Percentiles rank a stretch among this genome's conserved stretches.
Conservation (phyloP, 1,284 basidiomycete genomes). For the Mycosarcoma maydis region DNA sequence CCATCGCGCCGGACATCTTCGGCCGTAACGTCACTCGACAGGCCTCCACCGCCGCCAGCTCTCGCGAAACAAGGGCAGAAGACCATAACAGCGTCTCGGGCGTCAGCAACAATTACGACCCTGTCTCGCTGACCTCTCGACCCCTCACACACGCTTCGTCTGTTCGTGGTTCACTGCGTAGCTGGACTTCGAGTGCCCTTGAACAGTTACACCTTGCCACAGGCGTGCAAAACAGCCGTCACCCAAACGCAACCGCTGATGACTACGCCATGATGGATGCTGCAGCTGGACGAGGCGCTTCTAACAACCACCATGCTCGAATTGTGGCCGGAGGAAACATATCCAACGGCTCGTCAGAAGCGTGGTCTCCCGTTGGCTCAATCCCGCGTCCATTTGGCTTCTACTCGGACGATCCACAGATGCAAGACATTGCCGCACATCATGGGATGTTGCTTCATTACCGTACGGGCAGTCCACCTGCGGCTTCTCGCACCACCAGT, state of each 20-base stretch:
- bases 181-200: conserved; percentile 42
- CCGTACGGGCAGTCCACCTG: conserved; percentile 8
- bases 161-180: conserved; percentile 31
- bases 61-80: conserved; percentile 1
- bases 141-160: conserved; percentile 28
- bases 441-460: conserved; percentile 5
- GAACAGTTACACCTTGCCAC: conserved; percentile 22
- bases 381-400: conserved; percentile 18
- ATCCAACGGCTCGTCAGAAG: conserved; percentile 17
- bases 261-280: conserved; percentile 36
- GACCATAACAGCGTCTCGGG: conserved; percentile 26
- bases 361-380: conserved; percentile 28
- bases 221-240: conserved; percentile 1
- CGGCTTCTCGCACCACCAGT: conserved; percentile 11
- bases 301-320: not conserved
- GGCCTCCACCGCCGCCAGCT: conserved; percentile 7
- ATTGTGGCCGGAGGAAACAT: conserved; percentile 2
- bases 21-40: conserved; percentile 22
- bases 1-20: conserved; percentile 40
- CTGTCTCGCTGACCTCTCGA: conserved; percentile 17
- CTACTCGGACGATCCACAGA: conserved; percentile 27
- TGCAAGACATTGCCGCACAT: conserved; percentile 1
- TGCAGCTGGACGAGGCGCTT: not conserved
- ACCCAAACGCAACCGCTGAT: conserved; percentile 2
- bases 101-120: conserved; percentile 31